Evolutionary conservation across 768 basidiomycete genomes (phyloP), one percentile per base, ranked within the genome.

Genomic region (Dacryopinax spathularia): DNA sequence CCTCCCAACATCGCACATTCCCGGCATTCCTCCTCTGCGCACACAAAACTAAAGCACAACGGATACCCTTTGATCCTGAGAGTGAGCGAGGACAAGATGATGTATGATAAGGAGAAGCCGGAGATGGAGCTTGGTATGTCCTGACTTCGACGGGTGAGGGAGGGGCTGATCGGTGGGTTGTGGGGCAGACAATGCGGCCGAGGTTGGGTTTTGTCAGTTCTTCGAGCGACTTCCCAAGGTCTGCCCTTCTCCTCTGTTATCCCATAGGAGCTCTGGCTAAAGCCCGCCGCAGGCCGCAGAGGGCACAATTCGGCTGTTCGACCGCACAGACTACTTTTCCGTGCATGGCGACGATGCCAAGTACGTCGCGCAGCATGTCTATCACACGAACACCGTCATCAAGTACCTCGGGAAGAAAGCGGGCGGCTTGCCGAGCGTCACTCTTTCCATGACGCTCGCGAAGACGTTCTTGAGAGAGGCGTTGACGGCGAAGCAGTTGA

Each of bases 231-330:
- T 78, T 69, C 75, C 75, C 0, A 65, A 68, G 37, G 77, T 77
- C 35, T 63, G 71, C 25, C 22, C 27, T 62, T 12, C 13, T 35
- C 22, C 9, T 43, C 33, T 60, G 33, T 22, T 27, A 5, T 34
- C 1, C 12, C 1, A 0, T 59, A 9, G 27, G 27, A 5, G 15
- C 31, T 29, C 34, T 4, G 7, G 6, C 7, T n/a, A 7, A 12
- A 41, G 12, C 33, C 15, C 34, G 9, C 9, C 63, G 63, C 27
- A 62, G 60, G 15, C 35, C 20, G 7, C 20, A 0, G 71, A 74
- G 1, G 95, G 94, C 22, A 88, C 88, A 6, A 78, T 98, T 60
- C 84, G 96, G 13, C 83, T 99, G 16, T 97, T 98, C 72, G 84
- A 86, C 69, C 85, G 92, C 62, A 72, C 71, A 20, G 84, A 88